Evolutionary conservation across 2,329 filamentous ascomycete species (phyloP).

Genomic region (Botrytis fabae): DNA sequence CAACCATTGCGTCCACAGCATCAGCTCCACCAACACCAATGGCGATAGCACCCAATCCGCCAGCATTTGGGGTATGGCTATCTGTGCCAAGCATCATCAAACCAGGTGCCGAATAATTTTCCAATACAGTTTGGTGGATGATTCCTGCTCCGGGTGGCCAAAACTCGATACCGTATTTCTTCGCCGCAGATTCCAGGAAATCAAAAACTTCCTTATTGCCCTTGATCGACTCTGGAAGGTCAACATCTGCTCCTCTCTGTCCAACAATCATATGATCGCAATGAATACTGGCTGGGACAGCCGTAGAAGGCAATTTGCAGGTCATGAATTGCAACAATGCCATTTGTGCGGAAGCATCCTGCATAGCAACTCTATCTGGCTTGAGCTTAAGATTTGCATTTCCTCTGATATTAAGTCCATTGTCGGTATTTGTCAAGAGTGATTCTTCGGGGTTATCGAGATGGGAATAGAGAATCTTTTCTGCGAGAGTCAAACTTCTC

Average conservation of each 20-base stretch:
- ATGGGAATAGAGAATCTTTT: slow-evolving; percentile 98
- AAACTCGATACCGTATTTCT: slow-evolving; percentile 92
- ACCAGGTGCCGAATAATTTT: slow-evolving; percentile 96
- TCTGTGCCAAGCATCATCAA: slow-evolving; percentile 99
- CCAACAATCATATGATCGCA: slow-evolving; percentile 99
- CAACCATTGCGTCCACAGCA: slow-evolving; percentile 93
- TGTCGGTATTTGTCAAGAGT: slow-evolving; percentile 76
- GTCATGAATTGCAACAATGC: slow-evolving; percentile 98
- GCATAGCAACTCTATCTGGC: slow-evolving; percentile 97
- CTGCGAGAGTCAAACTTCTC: slow-evolving; percentile 75
- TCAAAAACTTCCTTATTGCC: slow-evolving; percentile 97
- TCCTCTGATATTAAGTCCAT: slow-evolving; percentile 81
- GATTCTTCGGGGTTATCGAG: slow-evolving; percentile 87
- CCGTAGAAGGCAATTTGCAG: slow-evolving; percentile 83
- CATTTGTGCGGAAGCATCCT: slow-evolving; percentile 98
- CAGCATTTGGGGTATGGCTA: slow-evolving; percentile 96
- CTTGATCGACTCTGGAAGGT: slow-evolving; percentile 80
- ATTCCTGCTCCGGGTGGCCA: slow-evolving; percentile 94
- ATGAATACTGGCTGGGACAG: slow-evolving; percentile 95
- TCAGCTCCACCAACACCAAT: slow-evolving; percentile 98
- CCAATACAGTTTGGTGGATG: slow-evolving; percentile 95
- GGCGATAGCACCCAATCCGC: slow-evolving; percentile 86
- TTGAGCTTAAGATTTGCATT: slow-evolving; percentile 94
- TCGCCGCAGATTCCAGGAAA: slow-evolving; percentile 89
- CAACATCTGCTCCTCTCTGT: slow-evolving; percentile 81